Conservation (phyloP, 176 grass and related monocot genomes). For the Oryza nivara region DNA sequence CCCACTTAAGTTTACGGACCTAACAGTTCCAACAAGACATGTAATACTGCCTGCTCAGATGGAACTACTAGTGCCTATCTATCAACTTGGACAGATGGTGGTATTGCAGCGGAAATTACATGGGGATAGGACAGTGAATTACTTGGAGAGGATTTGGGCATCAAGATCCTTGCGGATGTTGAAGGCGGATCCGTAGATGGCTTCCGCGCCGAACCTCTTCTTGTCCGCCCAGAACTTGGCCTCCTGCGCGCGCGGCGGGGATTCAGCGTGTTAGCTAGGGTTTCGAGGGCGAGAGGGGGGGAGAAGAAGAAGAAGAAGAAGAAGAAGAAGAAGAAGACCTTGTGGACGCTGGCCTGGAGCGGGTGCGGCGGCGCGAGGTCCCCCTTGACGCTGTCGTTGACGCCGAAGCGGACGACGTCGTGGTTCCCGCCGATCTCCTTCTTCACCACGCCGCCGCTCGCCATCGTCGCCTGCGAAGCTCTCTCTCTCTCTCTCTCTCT, state of each 20-base stretch:
- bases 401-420: background rate
- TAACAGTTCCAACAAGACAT: background rate
- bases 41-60: background rate
- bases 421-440: slow-evolving; percentile 50
- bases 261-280: no score
- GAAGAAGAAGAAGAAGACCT: slow-evolving; percentile 13
- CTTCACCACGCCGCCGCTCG: slow-evolving; percentile 45
- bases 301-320: background rate
- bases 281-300: background rate
- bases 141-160: no score
- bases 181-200: no score
- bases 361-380: slow-evolving; percentile 56
- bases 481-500: no score
- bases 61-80: background rate
- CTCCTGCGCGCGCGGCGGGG: no score
- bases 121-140: no score
- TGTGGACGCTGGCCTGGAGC: slow-evolving; percentile 54
- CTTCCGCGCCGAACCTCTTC: no score
- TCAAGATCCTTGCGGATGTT: no score
- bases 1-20: no score
- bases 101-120: no score
- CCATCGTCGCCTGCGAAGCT: slow-evolving; percentile 40
- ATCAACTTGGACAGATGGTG: background rate
- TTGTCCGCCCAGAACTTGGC: no score
- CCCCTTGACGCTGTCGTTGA: slow-evolving; percentile 38